Base-by-base conservation (phyloP, 164 flowering plant genomes). In the Stephania cephalantha region DNA sequence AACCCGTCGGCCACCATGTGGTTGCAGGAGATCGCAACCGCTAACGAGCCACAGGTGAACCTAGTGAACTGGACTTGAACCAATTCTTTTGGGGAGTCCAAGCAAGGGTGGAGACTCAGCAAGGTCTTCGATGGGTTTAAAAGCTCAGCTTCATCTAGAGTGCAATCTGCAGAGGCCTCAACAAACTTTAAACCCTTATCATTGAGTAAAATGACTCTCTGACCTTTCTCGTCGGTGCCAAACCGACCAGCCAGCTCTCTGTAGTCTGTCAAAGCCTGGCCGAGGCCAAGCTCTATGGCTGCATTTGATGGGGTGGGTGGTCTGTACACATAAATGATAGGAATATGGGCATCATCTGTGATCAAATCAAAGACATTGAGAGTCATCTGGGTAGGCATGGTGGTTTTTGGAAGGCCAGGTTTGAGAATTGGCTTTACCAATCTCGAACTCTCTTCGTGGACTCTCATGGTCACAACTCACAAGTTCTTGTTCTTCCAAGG, bases 291-390 rank as follows among this genome's bases (percentile, higher is more conserved):
- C 46, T 68, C 71, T 11, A 68, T 46, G 17, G 46, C 4, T 35
- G 71, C 46, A 68, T 35, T 58, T 35, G 71, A 31, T 31, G 46
- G 71, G 71, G 71, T 68, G 9, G 71, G 45, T 10, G 71, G 46
- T 9, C 15, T 35, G 46, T 68, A 68, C n/a, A 20, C 71, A 42
- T 68, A 68, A 35, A 68, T 10, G 4, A 68, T 18, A 31, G 71
- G 71, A 15, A 30, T 18, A 35, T 35, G 71, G 44, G 71, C 71
- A 3, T 68, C 71, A 11, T 68, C 71, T 30, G 71, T 68, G 30
- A 71, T 13, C 48, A 10, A 73, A 53, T n/a, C 18, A 30, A 61
- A 42, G 30, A 9, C 30, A 13, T 1, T 46, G 45, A 45, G 25
- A 45, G 30, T 58, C 18, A 15, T 58, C 64, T 58, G 64, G 13